Evolutionary conservation across 495 filamentous ascomycete species (phyloP), one percentile per base, ranked within the genome.

Genomic region (Aspergillus avenaceus): DNA sequence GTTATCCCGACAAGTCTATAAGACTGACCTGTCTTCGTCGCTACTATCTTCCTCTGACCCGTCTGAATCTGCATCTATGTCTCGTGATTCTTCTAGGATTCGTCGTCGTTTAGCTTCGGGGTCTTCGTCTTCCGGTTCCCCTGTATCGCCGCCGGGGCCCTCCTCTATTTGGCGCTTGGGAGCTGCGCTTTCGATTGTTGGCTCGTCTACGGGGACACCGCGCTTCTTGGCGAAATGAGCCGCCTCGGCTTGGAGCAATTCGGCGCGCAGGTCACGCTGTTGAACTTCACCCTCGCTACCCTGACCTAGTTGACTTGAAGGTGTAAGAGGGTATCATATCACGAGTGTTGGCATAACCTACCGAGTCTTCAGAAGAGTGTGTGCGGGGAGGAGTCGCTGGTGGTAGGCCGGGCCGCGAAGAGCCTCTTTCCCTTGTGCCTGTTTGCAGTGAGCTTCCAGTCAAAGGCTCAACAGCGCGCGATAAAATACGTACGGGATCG

Each of bases 391-490:
- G 9, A 97, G 85, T 45, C 93, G 84, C 75, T 97, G 93, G 67
- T 98, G 93, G 71, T 97, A 97, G 50, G 93, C 93, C 31, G 90
- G 88, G 13, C 93, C 93, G 58, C 91, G 85, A 46, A 88, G 87
- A 62, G 91, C 88, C 67, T 98, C 93, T 80, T 95, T 96, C 56
- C 95, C 93, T 64, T 85, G 84, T 32, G 93, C 91, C 87, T 91
- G 52, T 51, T 49, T 21, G 47, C 16, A 29, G 58, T 67, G 26
- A 64, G 60, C 50, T 53, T 55, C 51, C 14, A 36, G 18, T 8
- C 16, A 38, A 38, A n/a, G 2, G 11, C 21, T 8, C 14, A 8
- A 38, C 29, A 23, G 9, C 41, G 32, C 13, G 14, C 25, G 19
- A 8, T 12, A 48, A 37, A 19, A 44, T 58, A 69, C 79, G 44